Base-by-base conservation (phyloP, 164 flowering plant species). In the Magnolia kwangsiensis region DNA sequence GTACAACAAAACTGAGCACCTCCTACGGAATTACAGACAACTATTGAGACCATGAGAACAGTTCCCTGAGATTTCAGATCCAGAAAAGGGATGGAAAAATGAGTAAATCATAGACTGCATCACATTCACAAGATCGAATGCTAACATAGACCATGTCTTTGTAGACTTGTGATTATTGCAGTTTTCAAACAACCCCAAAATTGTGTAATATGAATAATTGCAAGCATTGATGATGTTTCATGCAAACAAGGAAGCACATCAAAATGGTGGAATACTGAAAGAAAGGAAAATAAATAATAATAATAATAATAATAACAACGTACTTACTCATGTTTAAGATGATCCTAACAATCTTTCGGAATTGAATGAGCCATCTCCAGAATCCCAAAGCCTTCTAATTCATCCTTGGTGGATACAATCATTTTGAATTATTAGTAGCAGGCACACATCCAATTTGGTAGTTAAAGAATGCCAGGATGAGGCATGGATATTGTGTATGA, bases 261-360 rank as follows among this genome's bases (percentile, higher is more conserved):
- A 55, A 16, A 11, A 55, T 55, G 61, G 16, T 55, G 61, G 10
- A 55, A 55, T 37, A 55, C 8, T 27, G 61, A 67, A 21, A 7
- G 16, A 23, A 20, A 76, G 45, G 29, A 3, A 5, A 19, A 5
- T 37, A 13, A 45, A 51, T 49, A 21, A 73, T 37, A 78, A 73
- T 51, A 24, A 50, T 51, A 71, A 51, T 49, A 21, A 73, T 37
- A 78, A 73, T 51, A 24, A 50, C 37, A 71, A 37, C 51, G 66
- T 67, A 24, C 72, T 67, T 68, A 75, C 67, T 55, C 6, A 23
- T 29, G 59, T 24, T 70, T 8, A 67, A 64, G 71, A 51, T 67
- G 72, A 66, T 65, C 71, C 20, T 63, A 37, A 37, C 45, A 37
- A 37, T 37, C 45, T 37, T 37, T 37, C 45, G 7, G 45, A 37